These are phyloP conservation scores for Apiospora sp. DNA, from an alignment of 2,329 filamentous ascomycete genomes.

Conservation along the genomic window DNA sequence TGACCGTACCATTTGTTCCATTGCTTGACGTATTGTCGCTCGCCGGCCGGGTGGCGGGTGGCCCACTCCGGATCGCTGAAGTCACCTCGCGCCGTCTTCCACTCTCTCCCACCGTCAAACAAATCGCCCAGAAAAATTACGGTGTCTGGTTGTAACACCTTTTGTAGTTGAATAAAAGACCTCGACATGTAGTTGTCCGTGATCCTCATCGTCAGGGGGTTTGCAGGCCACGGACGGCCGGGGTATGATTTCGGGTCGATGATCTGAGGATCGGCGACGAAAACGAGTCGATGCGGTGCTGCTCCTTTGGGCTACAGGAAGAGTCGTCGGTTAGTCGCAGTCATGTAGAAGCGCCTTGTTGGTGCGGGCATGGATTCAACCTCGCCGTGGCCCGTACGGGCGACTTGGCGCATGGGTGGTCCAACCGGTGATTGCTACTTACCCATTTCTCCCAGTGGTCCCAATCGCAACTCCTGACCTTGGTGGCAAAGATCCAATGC, in stretches of 20 bases:
- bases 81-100: conserved; percentile 74
- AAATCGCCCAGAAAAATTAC: conserved; percentile 92
- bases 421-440: conserved; percentile 41
- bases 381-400: neutral
- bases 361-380: neutral
- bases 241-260: conserved; percentile 96
- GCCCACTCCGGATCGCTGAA: conserved; percentile 69
- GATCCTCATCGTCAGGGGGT: conserved; percentile 62
- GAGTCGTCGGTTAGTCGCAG: conserved; percentile 28
- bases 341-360: neutral
- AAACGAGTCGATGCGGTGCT: conserved; percentile 81
- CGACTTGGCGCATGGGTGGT: conserved; percentile 3
- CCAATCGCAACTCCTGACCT: conserved; percentile 80
- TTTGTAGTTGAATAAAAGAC: conserved; percentile 81
- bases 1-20: conserved; percentile 81
- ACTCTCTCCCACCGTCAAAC: conserved; percentile 95
- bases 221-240: conserved; percentile 71
- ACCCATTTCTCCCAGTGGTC: conserved; percentile 93
- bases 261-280: conserved; percentile 90
- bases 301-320: conserved; percentile 73
- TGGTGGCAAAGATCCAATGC: conserved; percentile 75
- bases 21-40: conserved; percentile 64
- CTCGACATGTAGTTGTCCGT: conserved; percentile 92
- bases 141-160: conserved; percentile 80
- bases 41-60: conserved; percentile 56